Evolutionary conservation across 2,329 filamentous ascomycete species (phyloP).

Genomic region (Arthroderma uncinatum): DNA sequence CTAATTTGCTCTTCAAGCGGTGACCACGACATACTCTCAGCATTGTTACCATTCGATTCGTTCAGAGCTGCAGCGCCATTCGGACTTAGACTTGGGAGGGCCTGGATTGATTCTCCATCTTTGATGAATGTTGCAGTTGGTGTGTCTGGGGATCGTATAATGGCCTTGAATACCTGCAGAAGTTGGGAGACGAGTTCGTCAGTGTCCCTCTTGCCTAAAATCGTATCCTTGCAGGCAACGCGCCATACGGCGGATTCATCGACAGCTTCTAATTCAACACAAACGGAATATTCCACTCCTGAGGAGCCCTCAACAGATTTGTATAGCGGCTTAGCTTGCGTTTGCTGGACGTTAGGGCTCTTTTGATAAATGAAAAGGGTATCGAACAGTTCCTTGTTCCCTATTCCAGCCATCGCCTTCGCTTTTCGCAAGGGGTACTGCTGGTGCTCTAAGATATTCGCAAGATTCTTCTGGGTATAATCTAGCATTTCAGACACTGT

Average conservation of each 20-base stretch:
- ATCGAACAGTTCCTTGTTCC: slow-evolving; percentile 46
- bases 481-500: slow-evolving; percentile 52
- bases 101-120: slow-evolving; percentile 37
- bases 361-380: slow-evolving; percentile 58
- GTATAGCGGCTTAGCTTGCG: slow-evolving; percentile 37
- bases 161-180: slow-evolving; percentile 46
- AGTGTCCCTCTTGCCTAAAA: slow-evolving; percentile 40
- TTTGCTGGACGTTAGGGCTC: slow-evolving; percentile 28
- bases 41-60: not conserved
- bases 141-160: slow-evolving; percentile 42
- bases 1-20: slow-evolving; percentile 33
- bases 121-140: slow-evolving; percentile 46
- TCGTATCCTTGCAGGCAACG: slow-evolving; percentile 53
- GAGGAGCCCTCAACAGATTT: slow-evolving; percentile 53
- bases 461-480: slow-evolving; percentile 62
- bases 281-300: slow-evolving; percentile 69
- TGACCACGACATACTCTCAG: slow-evolving; percentile 18
- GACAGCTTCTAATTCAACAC: slow-evolving; percentile 63
- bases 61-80: not conserved
- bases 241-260: slow-evolving; percentile 54
- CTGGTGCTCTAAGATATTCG: slow-evolving; percentile 57
- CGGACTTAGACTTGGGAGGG: not conserved
- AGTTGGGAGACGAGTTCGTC: slow-evolving; percentile 47
- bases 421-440: slow-evolving; percentile 65
- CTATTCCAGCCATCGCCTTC: slow-evolving; percentile 41